Conservation (phyloP, 306 rosid species). For the Quercus wislizeni region DNA sequence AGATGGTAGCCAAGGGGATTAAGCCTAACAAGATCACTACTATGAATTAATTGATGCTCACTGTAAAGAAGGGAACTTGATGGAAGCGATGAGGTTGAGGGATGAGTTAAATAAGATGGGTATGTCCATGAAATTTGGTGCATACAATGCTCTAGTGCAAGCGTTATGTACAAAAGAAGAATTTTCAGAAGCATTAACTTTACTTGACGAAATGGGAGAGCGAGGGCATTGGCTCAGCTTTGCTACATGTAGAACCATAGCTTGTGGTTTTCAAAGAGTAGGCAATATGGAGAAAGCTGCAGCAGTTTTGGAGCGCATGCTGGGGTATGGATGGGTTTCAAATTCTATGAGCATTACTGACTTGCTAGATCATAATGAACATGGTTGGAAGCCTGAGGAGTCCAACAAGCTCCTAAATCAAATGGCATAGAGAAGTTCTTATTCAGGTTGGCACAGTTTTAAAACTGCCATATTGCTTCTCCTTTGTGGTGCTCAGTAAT, state of each 20-base stretch:
- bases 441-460: neutral
- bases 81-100: slow-evolving; percentile 7
- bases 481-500: neutral
- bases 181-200: neutral
- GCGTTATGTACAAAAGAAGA: neutral
- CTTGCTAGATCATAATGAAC: neutral
- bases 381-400: neutral
- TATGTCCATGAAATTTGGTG: neutral
- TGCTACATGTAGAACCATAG: neutral
- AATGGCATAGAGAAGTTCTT: neutral
- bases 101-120: slow-evolving; percentile 13
- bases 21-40: slow-evolving; percentile 2
- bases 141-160: neutral
- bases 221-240: neutral
- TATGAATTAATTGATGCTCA: slow-evolving; percentile 1
- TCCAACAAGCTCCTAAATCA: neutral
- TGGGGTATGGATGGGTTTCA: neutral
- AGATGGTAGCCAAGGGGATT: slow-evolving; percentile 11
- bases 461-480: neutral
- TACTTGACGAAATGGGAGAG: neutral
- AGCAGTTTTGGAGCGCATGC: neutral
- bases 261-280: slow-evolving; percentile 1
- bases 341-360: neutral
- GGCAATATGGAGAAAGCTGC: neutral
- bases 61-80: slow-evolving; percentile 1